Conservation (phyloP, 306 rosid species). For the Begonia loranthoides region DNA sequence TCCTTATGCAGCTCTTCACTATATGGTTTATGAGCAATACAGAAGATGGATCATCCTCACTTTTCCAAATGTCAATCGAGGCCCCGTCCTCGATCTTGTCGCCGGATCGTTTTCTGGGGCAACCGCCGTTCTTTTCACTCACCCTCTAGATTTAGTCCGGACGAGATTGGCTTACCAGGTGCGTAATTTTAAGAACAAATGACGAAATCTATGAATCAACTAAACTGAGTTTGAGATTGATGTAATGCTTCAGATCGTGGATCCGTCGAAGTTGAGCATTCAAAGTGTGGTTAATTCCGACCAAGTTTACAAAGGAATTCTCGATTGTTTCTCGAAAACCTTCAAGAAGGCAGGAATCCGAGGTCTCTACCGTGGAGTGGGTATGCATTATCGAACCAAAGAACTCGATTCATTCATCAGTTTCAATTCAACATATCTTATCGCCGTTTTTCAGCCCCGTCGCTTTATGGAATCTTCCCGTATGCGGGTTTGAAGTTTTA, state of each 20-base stretch:
- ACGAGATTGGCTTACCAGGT: constrained; percentile 97
- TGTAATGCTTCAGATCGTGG: constrained; percentile 47
- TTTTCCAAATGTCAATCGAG: constrained; percentile 57
- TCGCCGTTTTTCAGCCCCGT: constrained; percentile 46
- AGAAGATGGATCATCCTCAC: constrained; percentile 68
- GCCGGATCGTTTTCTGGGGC: constrained; percentile 97
- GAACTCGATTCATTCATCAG: too few relatives aligned
- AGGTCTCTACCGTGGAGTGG: constrained; percentile 91
- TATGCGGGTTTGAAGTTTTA: constrained; percentile 95
- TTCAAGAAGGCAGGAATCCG: constrained; percentile 61
- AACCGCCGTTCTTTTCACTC: constrained; percentile 81
- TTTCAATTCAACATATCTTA: too few relatives aligned
- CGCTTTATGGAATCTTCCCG: constrained; percentile 90
- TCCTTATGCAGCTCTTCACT: constrained; percentile 91
- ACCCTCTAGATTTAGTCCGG: constrained; percentile 84
- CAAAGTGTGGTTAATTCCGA: constrained; percentile 24
- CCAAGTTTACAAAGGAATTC: constrained; percentile 61
- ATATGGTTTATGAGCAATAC: constrained; percentile 82
- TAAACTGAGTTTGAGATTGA: too few relatives aligned
- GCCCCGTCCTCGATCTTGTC: constrained; percentile 85
- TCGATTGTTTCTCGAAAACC: constrained; percentile 69
- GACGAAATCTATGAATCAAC: too few relatives aligned
- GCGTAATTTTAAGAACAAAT: not conserved
- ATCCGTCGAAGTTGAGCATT: constrained; percentile 38
- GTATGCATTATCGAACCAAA: constrained; percentile 25